phyloP scores from a whole-genome alignment of 2,329 filamentous ascomycete species.

The Stagonosporopsis vannaccii region DNA sequence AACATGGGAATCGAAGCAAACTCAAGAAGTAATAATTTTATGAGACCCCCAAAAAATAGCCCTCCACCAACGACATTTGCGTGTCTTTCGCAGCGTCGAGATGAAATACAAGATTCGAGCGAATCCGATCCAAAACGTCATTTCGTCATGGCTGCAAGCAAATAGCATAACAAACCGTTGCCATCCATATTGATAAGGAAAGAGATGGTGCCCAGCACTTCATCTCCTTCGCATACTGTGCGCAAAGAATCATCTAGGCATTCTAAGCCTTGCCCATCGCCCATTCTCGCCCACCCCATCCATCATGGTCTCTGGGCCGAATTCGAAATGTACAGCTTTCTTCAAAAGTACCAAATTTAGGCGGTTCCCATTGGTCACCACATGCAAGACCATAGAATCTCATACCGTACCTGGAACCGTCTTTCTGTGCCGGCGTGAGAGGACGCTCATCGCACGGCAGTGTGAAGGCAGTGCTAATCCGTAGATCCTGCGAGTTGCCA shows the following conservation, averaged over 20 bases:
- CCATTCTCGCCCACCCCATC: conserved; percentile 35
- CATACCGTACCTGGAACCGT: conserved; percentile 30
- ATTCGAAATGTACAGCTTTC: conserved; percentile 20
- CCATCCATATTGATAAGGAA: neutral
- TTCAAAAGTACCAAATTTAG: neutral
- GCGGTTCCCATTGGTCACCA: conserved; percentile 23
- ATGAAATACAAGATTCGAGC: neutral
- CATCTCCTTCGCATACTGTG: neutral
- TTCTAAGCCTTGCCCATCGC: conserved; percentile 17
- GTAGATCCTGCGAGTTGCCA: neutral
- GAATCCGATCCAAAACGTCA: neutral
- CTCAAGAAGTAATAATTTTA: neutral
- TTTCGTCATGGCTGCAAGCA: neutral
- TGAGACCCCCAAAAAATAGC: neutral
- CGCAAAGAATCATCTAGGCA: neutral
- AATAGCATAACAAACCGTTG: neutral
- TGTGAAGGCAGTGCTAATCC: neutral
- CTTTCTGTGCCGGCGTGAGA: conserved; percentile 24
- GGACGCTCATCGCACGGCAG: conserved; percentile 22
- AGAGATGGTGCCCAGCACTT: neutral
- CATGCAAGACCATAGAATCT: conserved; percentile 22
- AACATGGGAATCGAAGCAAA: neutral
- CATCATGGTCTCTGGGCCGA: conserved; percentile 23
- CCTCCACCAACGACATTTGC: neutral
- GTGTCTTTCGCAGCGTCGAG: no score